Base-by-base conservation (phyloP, 768 basidiomycete genomes). In the Mycena alexandri region DNA sequence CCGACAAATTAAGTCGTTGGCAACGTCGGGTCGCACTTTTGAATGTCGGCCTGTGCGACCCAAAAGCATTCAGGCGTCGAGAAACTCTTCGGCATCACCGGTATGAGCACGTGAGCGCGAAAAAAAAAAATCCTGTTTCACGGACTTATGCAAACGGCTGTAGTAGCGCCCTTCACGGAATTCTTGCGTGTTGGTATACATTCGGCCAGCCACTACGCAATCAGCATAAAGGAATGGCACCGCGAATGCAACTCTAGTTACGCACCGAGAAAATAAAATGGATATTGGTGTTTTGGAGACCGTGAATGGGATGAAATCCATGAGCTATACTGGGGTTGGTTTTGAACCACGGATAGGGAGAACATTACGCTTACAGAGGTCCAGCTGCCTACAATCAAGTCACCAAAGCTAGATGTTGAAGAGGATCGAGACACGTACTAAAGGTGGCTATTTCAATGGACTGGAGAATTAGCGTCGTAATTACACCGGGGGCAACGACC, bases 221-320 rank as follows among this genome's bases (percentile, higher is more conserved):
- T 56, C 34, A 19, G 54, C 17, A 56, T 10, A 12, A 36, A 36
- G 21, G 0, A 12, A 2, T 33, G 42, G 22, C 14, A 24, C 12
- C n/a, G 14, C 22, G 22, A 19, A 10, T 24, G 24, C 2, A 9
- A 56, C 25, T 46, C 44, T n/a, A 42, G 43, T 29, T 24, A 58
- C 56, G 22, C 13, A 58, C 13, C 5, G 56, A 41, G 24, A 58
- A 58, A 14, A 58, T 21, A 25, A 58, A 58, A 33, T 58, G 56
- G 56, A 58, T 44, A 29, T 58, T 58, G 41, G 56, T 58, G 42
- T 58, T 58, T 58, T 58, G 56, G 21, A 58, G 38, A 58, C 24
- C 41, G 56, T 58, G 56, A 58, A 58, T 3, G 56, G 43, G 56
- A 58, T 58, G 16, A 58, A 33, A 44, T 58, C 56, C 42, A 58